Percentiles rank a stretch among this genome's conserved stretches.
Evolutionary conservation across 1,284 basidiomycete genomes (phyloP).

Genomic region (Rhizoctonia solani): DNA sequence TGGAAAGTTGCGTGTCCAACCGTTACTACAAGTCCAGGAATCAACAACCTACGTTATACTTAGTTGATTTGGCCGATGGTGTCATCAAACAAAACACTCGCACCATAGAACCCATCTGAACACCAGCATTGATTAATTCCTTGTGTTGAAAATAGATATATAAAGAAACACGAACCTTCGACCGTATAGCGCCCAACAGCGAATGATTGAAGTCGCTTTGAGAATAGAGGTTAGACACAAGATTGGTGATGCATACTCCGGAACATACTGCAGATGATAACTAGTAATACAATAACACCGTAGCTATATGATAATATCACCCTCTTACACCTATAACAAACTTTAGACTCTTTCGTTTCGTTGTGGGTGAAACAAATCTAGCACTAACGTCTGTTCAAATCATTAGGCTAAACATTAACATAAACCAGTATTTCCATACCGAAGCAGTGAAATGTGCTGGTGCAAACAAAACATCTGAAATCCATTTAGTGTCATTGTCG

Average conservation of each 20-base stretch:
- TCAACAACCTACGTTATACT: background rate
- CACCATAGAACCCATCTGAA: slow-evolving; percentile 13
- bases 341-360: background rate
- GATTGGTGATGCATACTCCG: background rate
- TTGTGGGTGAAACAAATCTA: background rate
- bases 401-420: background rate
- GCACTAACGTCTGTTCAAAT: background rate
- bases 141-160: background rate
- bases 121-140: background rate
- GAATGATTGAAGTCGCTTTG: background rate
- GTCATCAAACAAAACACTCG: background rate
- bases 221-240: background rate
- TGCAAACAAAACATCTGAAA: background rate
- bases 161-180: background rate
- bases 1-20: background rate
- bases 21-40: background rate
- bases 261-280: slow-evolving; percentile 4
- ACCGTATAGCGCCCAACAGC: slow-evolving; percentile 5
- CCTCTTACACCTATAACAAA: background rate
- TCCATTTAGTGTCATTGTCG: background rate
- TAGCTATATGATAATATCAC: background rate
- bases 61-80: background rate
- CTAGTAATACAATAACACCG: background rate
- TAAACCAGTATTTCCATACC: background rate
- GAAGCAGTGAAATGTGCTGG: background rate